Conservation (phyloP, 2,329 filamentous ascomycete genomes). For the Trichoderma sp. region DNA sequence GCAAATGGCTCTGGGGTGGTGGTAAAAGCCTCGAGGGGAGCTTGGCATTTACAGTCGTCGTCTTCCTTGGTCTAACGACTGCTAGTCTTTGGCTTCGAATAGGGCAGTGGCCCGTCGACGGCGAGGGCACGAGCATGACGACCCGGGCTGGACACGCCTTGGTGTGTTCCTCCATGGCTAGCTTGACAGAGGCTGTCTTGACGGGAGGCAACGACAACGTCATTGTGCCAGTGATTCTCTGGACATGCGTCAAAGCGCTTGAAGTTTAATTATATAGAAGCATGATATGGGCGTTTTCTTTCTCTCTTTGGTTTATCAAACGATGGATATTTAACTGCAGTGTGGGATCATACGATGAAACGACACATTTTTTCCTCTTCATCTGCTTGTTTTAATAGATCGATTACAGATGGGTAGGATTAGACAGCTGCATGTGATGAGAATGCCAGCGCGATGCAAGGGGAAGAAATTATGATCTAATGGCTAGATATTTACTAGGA, state of each 20-base stretch:
- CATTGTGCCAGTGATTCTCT: constrained; percentile 87
- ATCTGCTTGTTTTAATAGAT: constrained; percentile 1
- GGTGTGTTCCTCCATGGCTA: constrained; percentile 74
- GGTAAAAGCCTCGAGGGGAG: constrained; percentile 92
- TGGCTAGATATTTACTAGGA: background rate
- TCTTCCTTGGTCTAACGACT: constrained; percentile 68
- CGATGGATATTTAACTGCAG: background rate
- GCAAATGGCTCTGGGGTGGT: constrained; percentile 95
- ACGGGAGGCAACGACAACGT: constrained; percentile 99
- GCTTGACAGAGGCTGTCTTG: constrained; percentile 89
- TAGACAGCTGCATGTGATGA: background rate
- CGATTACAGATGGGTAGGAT: background rate
- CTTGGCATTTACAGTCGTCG: constrained; percentile 76
- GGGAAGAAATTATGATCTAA: background rate
- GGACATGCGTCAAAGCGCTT: constrained; percentile 83
- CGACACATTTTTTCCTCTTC: background rate
- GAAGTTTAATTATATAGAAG: constrained; percentile 44
- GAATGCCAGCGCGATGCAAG: background rate
- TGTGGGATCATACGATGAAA: background rate
- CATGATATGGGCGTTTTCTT: constrained; percentile 21
- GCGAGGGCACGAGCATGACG: constrained; percentile 38
- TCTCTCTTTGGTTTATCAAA: background rate
- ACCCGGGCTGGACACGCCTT: constrained; percentile 60
- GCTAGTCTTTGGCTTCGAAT: constrained; percentile 72
- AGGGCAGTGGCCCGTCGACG: constrained; percentile 67